A percentile compares a stretch with the other conserved stretches of the same genome.
phyloP scores from a whole-genome alignment of 2,329 filamentous ascomycete species.

The Aspergillus quadricinctus region DNA sequence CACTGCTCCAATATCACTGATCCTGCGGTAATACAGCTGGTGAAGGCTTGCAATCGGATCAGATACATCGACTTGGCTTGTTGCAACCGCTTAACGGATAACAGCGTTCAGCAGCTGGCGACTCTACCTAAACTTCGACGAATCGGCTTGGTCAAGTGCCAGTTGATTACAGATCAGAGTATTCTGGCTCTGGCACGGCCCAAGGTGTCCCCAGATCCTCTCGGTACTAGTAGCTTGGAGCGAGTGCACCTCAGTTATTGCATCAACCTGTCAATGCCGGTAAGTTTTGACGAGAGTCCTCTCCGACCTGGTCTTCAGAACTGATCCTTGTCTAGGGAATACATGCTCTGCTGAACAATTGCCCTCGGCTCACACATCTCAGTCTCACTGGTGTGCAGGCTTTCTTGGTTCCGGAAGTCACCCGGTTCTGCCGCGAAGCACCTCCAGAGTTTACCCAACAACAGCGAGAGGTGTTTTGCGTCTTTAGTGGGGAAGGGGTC shows the following conservation, averaged over 20 bases:
- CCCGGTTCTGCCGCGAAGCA: conserved; percentile 78
- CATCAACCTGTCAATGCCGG: conserved; percentile 73
- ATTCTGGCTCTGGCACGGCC: conserved; percentile 78
- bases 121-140: conserved; percentile 87
- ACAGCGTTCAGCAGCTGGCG: conserved; percentile 77
- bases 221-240: conserved; percentile 69
- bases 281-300: no score
- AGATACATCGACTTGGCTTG: conserved; percentile 98
- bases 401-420: conserved; percentile 80
- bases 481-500: conserved; percentile 89
- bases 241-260: conserved; percentile 96
- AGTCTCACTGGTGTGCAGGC: conserved; percentile 90
- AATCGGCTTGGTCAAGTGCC: conserved; percentile 93
- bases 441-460: conserved; percentile 91
- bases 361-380: conserved; percentile 86
- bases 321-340: conserved; percentile 63
- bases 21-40: conserved; percentile 75
- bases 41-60: conserved; percentile 84
- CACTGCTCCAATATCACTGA: conserved; percentile 93
- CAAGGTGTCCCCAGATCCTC: conserved; percentile 48
- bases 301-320: no score
- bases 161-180: conserved; percentile 81
- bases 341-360: conserved; percentile 80
- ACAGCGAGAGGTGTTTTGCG: conserved; percentile 92
- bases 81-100: conserved; percentile 81